These are phyloP conservation scores for Podaxis sp. DNA, from an alignment of 768 basidiomycete genomes.

Conservation along the genomic window DNA sequence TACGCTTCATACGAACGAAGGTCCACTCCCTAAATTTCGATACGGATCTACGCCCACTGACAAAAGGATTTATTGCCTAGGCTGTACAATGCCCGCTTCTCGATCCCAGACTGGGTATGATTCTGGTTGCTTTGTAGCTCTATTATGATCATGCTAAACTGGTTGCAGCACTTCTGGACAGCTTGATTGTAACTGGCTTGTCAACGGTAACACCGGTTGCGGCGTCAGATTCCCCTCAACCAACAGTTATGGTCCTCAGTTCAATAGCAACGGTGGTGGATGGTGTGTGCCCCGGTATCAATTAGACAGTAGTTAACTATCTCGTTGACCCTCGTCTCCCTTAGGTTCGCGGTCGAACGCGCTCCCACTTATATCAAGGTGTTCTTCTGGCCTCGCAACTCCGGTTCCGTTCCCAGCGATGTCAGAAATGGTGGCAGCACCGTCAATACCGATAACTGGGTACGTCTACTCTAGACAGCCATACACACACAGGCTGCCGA, in stretches of 20 bases:
- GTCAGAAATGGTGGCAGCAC: constrained; percentile 37
- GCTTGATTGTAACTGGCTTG: constrained; percentile 23
- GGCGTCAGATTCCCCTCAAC: constrained; percentile 29
- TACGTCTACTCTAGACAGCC: constrained; percentile 24
- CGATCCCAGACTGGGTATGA: constrained; percentile 45
- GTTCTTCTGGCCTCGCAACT: constrained; percentile 72
- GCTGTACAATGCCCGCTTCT: constrained; percentile 29
- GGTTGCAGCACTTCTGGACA: constrained; percentile 27
- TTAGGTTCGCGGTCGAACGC: constrained; percentile 65
- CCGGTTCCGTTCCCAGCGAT: constrained; percentile 44
- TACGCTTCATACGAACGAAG: constrained; percentile 37
- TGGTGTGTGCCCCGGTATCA: constrained; percentile 37
- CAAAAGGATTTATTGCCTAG: constrained; percentile 13
- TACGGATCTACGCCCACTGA: constrained; percentile 19
- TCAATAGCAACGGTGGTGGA: constrained; percentile 60
- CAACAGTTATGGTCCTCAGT: constrained; percentile 54
- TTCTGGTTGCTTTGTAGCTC: background rate
- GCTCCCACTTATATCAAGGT: constrained; percentile 55
- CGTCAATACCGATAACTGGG: constrained; percentile 55
- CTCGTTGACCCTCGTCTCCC: background rate
- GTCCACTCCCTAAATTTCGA: constrained; percentile 44
- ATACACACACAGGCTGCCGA: background rate
- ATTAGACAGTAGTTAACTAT: background rate
- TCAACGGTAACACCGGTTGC: constrained; percentile 29
- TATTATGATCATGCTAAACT: background rate